Evolutionary conservation across 2,329 filamentous ascomycete species (phyloP), one percentile per base, ranked within the genome.

Genomic region (Lecanicillium sp.): DNA sequence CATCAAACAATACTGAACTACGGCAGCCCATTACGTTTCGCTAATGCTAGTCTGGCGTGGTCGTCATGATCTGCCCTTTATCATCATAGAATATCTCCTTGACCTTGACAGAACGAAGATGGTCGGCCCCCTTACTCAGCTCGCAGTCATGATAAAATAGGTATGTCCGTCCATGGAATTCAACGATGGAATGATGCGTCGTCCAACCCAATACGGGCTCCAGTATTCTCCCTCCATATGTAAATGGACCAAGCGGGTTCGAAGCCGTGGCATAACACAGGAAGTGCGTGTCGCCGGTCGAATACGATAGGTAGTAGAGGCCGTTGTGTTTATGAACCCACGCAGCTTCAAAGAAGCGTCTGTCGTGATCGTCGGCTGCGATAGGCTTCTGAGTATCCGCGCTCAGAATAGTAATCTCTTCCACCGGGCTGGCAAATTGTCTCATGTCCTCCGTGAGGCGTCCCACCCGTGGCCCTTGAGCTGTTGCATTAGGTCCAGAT

Each of bases 151-250:
- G 84, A 55, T 87, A 78, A 56, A 88, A 88, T 41, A 89, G 56
- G 59, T 76, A 88, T 75, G 83, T 87, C 46, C 70, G 73, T 4
- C 73, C 80, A 58, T 75, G 56, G 52, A 83, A 85, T 65, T 87
- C 81, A 9, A 81, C 80, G 48, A 89, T 81, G 3, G 78, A 84
- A 57, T 88, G 84, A 60, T 88, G 84, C 39, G 84, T 89, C 31
- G 84, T 88, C 84, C 84, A 89, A 2, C 84, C 83, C 18, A 83
- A 58, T 5, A 89, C 84, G 0, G 83, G 84, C 65, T 87, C 82
- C 35, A 89, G 57, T 39, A 89, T 81, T 33, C 75, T 64, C 0
- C 84, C 83, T 0, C 67, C 71, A 45, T 86, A 88, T 1, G 75
- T 83, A 50, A 88, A 88, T 0, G 84, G 83, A 0, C 84, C 83